Evolutionary conservation across 257 asterid species (phyloP).

Genomic region (Nicotiana benthamiana): DNA sequence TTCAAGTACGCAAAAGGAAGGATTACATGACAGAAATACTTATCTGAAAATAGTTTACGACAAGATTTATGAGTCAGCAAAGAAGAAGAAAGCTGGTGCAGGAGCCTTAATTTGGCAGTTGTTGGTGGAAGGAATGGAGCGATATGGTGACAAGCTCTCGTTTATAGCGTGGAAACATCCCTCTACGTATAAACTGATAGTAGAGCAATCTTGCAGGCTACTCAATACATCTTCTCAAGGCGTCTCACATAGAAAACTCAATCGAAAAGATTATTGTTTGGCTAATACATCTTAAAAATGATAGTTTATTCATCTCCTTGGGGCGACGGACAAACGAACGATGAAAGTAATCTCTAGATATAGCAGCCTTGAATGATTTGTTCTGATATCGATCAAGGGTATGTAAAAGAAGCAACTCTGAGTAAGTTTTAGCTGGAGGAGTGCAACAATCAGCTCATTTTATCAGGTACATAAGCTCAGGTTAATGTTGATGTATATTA

Average conservation of each 20-base stretch:
- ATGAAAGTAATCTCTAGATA: no score
- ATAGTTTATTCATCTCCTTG: not conserved
- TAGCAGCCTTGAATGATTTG: not conserved
- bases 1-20: slow-evolving; percentile 3
- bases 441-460: not conserved
- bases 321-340: not conserved
- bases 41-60: slow-evolving; percentile 21
- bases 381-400: not conserved
- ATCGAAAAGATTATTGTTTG: slow-evolving; percentile 11
- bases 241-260: not conserved
- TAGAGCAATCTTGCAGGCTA: slow-evolving; percentile 28
- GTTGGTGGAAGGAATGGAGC: slow-evolving; percentile 26
- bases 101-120: slow-evolving; percentile 33
- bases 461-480: not conserved
- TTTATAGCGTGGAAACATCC: slow-evolving; percentile 29
- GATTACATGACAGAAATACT: slow-evolving; percentile 14
- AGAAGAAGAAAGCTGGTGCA: slow-evolving; percentile 27
- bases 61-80: slow-evolving; percentile 26
- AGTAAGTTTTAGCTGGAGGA: not conserved
- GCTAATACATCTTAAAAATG: slow-evolving; percentile 3
- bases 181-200: slow-evolving; percentile 24
- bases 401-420: not conserved
- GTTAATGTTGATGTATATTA: not conserved
- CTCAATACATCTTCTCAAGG: slow-evolving; percentile 7
- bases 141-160: slow-evolving; percentile 23